A percentile compares a stretch with the other conserved stretches of the same genome.
Evolutionary conservation across 371 early-diverging fungal genomes (phyloP).

Genomic region (Saksenaea vasiformis): DNA sequence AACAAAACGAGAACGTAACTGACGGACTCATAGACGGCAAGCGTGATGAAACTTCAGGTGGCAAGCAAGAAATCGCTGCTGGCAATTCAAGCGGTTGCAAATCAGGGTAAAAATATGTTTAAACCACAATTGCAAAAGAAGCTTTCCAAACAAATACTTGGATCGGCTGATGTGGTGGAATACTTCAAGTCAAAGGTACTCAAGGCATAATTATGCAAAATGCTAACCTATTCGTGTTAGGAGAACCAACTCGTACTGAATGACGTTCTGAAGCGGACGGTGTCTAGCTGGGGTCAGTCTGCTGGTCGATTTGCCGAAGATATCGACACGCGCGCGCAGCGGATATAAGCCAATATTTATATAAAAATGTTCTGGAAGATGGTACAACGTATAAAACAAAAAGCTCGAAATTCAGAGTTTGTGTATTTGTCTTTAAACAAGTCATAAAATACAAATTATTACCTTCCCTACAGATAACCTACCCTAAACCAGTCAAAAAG

Average conservation of each 20-base stretch:
- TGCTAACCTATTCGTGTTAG: conserved; percentile 5
- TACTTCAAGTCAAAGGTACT: conserved; percentile 26
- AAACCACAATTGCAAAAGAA: conserved; percentile 39
- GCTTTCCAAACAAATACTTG: conserved; percentile 24
- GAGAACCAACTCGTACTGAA: conserved; percentile 23
- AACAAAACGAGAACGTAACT: not conserved
- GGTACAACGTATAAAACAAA: too few relatives aligned
- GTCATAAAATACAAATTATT: too few relatives aligned
- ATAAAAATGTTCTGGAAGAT: too few relatives aligned
- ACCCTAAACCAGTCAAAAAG: too few relatives aligned
- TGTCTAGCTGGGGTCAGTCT: conserved; percentile 44
- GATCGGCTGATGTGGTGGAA: conserved; percentile 15
- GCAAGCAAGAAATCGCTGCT: conserved; percentile 27
- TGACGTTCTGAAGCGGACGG: conserved; percentile 32
- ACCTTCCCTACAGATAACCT: too few relatives aligned
- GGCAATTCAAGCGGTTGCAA: conserved; percentile 24
- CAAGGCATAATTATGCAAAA: not conserved
- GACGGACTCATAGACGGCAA: conserved; percentile 10
- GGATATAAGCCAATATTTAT: conserved; percentile 14
- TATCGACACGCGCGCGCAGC: conserved; percentile 41
- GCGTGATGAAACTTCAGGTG: conserved; percentile 20
- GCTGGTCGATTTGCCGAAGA: conserved; percentile 29
- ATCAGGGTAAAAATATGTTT: conserved; percentile 30
- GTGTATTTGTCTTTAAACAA: too few relatives aligned
- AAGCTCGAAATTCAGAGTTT: too few relatives aligned